Evolutionary conservation across 768 basidiomycete species (phyloP), one percentile per base, ranked within the genome.

Genomic region (Clavulina sp.): DNA sequence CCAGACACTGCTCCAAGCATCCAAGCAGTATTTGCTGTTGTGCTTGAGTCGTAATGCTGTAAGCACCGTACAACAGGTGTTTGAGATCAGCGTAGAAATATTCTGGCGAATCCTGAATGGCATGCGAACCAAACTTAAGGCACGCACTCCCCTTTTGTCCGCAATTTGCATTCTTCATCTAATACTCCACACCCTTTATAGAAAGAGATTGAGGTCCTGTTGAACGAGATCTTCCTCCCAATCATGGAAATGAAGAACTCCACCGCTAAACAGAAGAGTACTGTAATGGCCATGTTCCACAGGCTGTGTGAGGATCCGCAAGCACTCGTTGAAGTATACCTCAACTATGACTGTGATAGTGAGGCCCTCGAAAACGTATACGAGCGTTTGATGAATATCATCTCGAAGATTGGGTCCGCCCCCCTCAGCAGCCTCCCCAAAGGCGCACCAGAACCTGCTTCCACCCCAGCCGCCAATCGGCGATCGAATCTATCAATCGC

Each of bases 151-250:
- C 38, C 6, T 3, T 16, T 7, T 21, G 3, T 21, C 7, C 28
- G 5, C 16, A 4, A 3, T n/a, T 4, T 3, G 31, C 30, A n/a
- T 46, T 7, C 18, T 34, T 19, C 21, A 5, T 24, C 52, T 54
- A 33, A 56, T 18, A 9, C 24, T 13, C 7, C 7, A 5, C 29
- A 3, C 26, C 19, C 16, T 32, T 29, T 59, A 41, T 62, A 96
- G 93, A 95, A 96, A 84, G 95, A 99, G 65, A 96, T 97, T 52
- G 93, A 96, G 64, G 91, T 99, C 33, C 72, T 99, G n/a, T 66
- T 99, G 46, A 92, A 95, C 59, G 95, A 99, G 64, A 97, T 99
- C 56, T 99, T 97, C 70, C 80, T 97, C 52, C 95, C 95, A 1
- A 93, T 99, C 46, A 71, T 97, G 53, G 95, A 99, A 67, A 96